Evolutionary conservation across 306 rosid species (phyloP), one percentile per base, ranked within the genome.

Genomic region (Prunus kanzakura): DNA sequence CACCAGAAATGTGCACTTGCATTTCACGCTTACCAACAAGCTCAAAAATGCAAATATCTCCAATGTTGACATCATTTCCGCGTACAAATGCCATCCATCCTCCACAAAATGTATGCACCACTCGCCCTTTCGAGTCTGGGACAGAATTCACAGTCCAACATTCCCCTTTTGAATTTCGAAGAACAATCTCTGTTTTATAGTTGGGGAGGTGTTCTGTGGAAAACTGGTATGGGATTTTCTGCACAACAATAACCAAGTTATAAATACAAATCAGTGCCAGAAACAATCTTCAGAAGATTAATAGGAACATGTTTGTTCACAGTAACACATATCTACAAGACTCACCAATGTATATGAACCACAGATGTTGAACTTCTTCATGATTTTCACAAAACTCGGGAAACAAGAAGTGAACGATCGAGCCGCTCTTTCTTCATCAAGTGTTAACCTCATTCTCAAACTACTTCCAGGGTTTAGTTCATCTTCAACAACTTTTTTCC

Each of bases 51-150:
- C 97, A 91, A 0, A 92, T 77, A 82, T 93, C 98, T 55, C 97
- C 97, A 35, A 90, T 77, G 64, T 91, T 87, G 57, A 91, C 68
- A 78, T 87, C 88, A 72, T 93, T 91, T 64, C 86, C 96, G 11
- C 98, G 96, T 76, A 93, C 98, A 77, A 93, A 93, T 12, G 98
- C 89, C 92, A 89, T 84, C 98, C 98, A 91, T 23, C 98, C 98
- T 62, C 98, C 98, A 45, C 98, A 93, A 77, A 93, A 90, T 11
- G 97, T 93, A 86, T 89, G 93, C 77, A 86, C 86, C 73, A 85
- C 75, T 73, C 96, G 82, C 72, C 96, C 96, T 80, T 89, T 87
- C 4, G 97, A 85, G 86, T 91, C 97, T 52, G 98, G 98, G 54
- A 91, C 89, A 49, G 92, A 89, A 86, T 93, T 93, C 81, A 93